Evolutionary conservation across 495 filamentous ascomycete genomes (phyloP), one percentile per base, ranked within the genome.

Genomic region (Penicillium soppii): DNA sequence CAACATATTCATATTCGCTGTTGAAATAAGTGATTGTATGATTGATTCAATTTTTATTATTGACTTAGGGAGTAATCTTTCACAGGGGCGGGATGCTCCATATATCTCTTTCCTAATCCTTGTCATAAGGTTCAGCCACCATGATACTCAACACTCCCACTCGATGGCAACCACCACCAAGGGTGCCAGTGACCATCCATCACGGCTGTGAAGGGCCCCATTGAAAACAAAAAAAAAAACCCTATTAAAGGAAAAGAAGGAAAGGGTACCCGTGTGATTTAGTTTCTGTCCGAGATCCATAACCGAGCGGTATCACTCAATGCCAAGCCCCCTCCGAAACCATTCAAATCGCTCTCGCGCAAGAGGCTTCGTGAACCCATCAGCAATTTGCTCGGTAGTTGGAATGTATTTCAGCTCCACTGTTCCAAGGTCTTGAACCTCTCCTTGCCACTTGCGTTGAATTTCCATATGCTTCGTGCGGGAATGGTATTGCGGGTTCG

Each of bases 381-480:
- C 57, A 21, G 61, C 58, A 17, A 61, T 57, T 27, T 61, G 56
- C 30, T 61, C 56, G 38, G 27, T 39, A 5, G 62, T 63, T 30
- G 53, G 53, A 33, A 63, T 33, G 35, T 63, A 66, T 15, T 55
- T 56, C 22, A 66, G 40, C 23, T 63, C 32, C 47, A 66, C 49
- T 37, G 39, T 43, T 27, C 39, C 44, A 20, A 4, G 4, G 17
- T 45, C 43, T 52, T 66, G 48, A 38, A 53, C 53, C 41, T 65
- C 61, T 55, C 59, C 53, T 50, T 65, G 45, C 55, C 54, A 63
- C 43, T 59, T 63, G 22, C 55, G 50, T 51, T 65, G 46, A 43
- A 54, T 67, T n/a, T 66, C 55, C 22, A 70, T 69, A 43, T 69
- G 62, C 47, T 70, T 70, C 5, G 52, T 67, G 6, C 58, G 48